Conservation (phyloP, 2,329 filamentous ascomycete species). For the Exophiala viscosa region DNA sequence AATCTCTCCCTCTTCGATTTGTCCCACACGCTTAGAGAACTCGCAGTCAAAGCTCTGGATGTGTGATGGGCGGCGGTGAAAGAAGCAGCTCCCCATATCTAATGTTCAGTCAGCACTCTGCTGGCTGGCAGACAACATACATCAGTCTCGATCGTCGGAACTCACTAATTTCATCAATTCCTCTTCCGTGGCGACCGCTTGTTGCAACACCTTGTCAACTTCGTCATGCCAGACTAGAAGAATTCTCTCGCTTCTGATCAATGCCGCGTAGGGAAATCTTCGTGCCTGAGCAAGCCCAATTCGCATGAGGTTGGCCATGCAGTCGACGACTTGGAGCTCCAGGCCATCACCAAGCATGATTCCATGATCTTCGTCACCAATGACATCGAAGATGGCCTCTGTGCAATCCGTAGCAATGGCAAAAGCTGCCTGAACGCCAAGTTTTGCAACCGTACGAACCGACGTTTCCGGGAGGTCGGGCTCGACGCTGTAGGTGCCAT, state of each 20-base stretch:
- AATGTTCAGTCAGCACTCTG: slow-evolving; percentile 15
- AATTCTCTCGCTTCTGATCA: slow-evolving; percentile 42
- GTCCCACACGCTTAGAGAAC: slow-evolving; percentile 19
- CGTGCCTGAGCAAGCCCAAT: slow-evolving; percentile 39
- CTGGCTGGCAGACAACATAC: slow-evolving; percentile 18
- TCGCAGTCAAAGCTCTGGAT: slow-evolving; percentile 19
- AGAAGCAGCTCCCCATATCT: slow-evolving; percentile 16
- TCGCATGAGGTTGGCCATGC: slow-evolving; percentile 38
- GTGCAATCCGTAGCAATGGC: slow-evolving; percentile 41
- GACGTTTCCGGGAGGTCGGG: slow-evolving; percentile 40
- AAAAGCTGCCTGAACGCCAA: slow-evolving; percentile 47
- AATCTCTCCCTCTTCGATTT: slow-evolving; percentile 14
- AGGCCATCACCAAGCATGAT: slow-evolving; percentile 42
- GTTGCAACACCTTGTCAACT: slow-evolving; percentile 39
- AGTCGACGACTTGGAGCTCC: slow-evolving; percentile 46
- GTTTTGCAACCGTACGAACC: slow-evolving; percentile 41
- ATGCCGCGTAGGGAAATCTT: slow-evolving; percentile 44
- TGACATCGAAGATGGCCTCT: slow-evolving; percentile 20
- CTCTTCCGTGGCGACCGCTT: slow-evolving; percentile 31
- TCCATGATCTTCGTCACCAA: slow-evolving; percentile 43
- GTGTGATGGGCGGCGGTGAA: slow-evolving; percentile 11
- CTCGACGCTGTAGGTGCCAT: slow-evolving; percentile 42
- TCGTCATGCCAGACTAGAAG: slow-evolving; percentile 46
- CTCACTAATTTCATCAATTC: slow-evolving; percentile 19
- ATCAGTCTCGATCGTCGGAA: slow-evolving; percentile 14